phyloP scores from a whole-genome alignment of 805 yeast genomes.

The Millerozyma miso region DNA sequence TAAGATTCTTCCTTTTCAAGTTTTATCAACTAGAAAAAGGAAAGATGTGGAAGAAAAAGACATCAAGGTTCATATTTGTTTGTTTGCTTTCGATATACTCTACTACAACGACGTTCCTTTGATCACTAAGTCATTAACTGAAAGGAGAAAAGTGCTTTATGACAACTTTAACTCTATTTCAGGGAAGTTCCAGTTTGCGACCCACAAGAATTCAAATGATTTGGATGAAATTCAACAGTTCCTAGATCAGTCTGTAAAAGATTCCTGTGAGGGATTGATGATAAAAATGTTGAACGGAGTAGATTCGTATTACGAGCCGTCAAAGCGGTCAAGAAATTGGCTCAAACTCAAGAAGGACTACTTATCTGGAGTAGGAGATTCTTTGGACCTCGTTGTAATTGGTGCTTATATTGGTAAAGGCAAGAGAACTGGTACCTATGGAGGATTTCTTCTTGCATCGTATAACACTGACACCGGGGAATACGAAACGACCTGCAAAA shows the following conservation, averaged over 20 bases:
- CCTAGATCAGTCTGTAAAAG: slow-evolving; percentile 83
- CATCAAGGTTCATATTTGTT: slow-evolving; percentile 85
- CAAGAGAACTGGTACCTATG: slow-evolving; percentile 90
- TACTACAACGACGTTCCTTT: slow-evolving; percentile 70
- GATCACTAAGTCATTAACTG: slow-evolving; percentile 61
- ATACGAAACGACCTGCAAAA: slow-evolving; percentile 91
- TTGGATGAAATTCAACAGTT: slow-evolving; percentile 74
- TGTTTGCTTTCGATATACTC: slow-evolving; percentile 86
- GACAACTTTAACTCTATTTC: slow-evolving; percentile 55
- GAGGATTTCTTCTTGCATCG: slow-evolving; percentile 88
- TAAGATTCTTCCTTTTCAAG: slow-evolving; percentile 92
- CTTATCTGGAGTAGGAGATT: slow-evolving; percentile 92
- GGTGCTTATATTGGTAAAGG: slow-evolving; percentile 95
- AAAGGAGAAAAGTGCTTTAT: slow-evolving; percentile 61
- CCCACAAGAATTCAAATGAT: slow-evolving; percentile 63
- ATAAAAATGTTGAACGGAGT: slow-evolving; percentile 79
- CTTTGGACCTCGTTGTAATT: slow-evolving; percentile 85
- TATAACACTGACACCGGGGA: slow-evolving; percentile 90
- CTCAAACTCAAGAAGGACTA: slow-evolving; percentile 92
- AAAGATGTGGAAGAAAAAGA: slow-evolving; percentile 87
- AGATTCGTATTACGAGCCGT: slow-evolving; percentile 87
- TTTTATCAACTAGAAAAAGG: slow-evolving; percentile 86
- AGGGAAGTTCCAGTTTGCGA: slow-evolving; percentile 83
- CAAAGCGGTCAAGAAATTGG: slow-evolving; percentile 94
- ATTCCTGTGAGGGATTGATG: slow-evolving; percentile 94